Conservation (phyloP, 2,329 filamentous ascomycete genomes). For the Leptoxyphium fumago region DNA sequence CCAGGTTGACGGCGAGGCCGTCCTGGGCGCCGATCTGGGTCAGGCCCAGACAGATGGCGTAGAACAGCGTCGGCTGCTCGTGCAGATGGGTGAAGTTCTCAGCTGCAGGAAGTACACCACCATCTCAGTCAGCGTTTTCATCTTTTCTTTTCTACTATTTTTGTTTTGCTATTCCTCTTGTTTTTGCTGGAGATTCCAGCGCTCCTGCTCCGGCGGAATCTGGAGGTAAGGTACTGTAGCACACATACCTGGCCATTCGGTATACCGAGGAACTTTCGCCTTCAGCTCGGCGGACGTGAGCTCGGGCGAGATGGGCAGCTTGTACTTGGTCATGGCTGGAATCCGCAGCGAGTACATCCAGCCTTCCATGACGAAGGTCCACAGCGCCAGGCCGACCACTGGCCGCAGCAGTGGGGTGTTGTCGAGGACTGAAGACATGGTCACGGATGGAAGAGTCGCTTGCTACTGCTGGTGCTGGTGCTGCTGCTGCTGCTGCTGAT, state of each 20-base stretch:
- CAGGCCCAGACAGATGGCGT: slow-evolving; percentile 24
- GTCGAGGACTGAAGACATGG: slow-evolving; percentile 1
- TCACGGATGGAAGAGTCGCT: neutral
- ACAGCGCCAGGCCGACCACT: slow-evolving; percentile 21
- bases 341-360: slow-evolving; percentile 28
- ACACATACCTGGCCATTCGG: slow-evolving; percentile 1
- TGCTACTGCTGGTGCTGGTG: too few relatives aligned
- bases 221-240: neutral
- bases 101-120: slow-evolving; percentile 19
- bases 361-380: slow-evolving; percentile 28
- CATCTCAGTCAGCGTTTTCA: neutral
- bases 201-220: slow-evolving; percentile 1
- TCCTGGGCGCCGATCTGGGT: slow-evolving; percentile 17
- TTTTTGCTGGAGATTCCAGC: too few relatives aligned
- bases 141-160: too few relatives aligned
- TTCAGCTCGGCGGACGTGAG: slow-evolving; percentile 5
- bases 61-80: slow-evolving; percentile 33
- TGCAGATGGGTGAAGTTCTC: slow-evolving; percentile 32
- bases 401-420: neutral
- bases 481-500: too few relatives aligned
- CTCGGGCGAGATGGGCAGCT: slow-evolving; percentile 7
- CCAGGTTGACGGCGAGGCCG: slow-evolving; percentile 19
- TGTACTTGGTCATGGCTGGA: slow-evolving; percentile 21
- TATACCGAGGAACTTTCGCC: slow-evolving; percentile 4
- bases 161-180: too few relatives aligned